Conservation (phyloP, 2,329 filamentous ascomycete species). For the Xylogone sp. region DNA sequence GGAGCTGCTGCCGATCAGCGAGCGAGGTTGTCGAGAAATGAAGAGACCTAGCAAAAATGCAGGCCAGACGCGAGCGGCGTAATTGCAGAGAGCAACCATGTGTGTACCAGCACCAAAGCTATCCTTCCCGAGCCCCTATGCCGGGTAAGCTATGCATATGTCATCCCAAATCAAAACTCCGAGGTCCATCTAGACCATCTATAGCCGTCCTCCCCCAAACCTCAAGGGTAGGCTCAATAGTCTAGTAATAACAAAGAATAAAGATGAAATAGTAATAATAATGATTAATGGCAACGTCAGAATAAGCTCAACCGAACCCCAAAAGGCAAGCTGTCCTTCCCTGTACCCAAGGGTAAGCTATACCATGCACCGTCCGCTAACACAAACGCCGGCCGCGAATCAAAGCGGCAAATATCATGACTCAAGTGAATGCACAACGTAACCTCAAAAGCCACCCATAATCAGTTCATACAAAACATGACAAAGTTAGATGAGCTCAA, state of each 20-base stretch:
- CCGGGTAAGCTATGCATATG: conserved; percentile 21
- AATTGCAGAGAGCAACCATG: neutral
- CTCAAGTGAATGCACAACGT: conserved; percentile 4
- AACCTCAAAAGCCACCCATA: conserved; percentile 5
- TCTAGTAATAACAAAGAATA: conserved; percentile 5
- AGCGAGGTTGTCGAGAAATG: neutral
- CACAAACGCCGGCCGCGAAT: neutral
- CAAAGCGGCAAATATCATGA: conserved; percentile 10
- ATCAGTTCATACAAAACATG: neutral
- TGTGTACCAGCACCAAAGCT: conserved; percentile 13
- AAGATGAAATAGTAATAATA: no score
- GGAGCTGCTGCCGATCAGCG: neutral
- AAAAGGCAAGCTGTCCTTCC: conserved; percentile 19
- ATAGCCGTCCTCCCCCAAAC: conserved; percentile 22
- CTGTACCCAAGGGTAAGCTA: conserved; percentile 18
- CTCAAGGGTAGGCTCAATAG: neutral
- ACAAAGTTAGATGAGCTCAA: conserved; percentile 25
- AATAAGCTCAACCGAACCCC: conserved; percentile 15
- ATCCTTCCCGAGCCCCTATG: conserved; percentile 18
- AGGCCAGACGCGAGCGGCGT: neutral
- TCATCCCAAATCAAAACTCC: neutral
- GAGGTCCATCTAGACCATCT: neutral
- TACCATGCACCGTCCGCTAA: conserved; percentile 9
- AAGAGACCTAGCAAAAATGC: neutral
- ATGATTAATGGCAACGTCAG: conserved; percentile 8